These are phyloP conservation scores for Trametes sp. DNA, from an alignment of 1,284 basidiomycete species.

Conservation along the genomic window DNA sequence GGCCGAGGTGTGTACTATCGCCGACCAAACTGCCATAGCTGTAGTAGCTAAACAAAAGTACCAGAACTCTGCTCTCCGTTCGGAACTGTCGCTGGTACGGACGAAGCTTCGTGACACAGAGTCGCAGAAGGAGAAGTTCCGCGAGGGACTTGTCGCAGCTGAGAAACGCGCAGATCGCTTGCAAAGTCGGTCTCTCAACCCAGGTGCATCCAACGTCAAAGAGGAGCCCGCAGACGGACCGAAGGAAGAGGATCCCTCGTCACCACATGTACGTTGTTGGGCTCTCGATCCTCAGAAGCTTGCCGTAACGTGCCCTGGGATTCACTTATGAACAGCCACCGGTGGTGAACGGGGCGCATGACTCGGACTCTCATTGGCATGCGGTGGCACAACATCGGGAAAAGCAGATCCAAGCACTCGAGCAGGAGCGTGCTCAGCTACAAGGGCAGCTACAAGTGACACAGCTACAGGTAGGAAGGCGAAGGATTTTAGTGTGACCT, in stretches of 20 bases:
- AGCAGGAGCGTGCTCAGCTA: conserved; percentile 51
- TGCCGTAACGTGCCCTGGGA: conserved; percentile 37
- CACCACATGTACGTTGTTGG: conserved; percentile 62
- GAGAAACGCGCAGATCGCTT: conserved; percentile 80
- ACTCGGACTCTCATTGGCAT: conserved; percentile 37
- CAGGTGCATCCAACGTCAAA: conserved; percentile 49
- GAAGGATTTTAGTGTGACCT: not conserved
- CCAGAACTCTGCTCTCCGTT: conserved; percentile 65
- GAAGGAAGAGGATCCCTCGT: conserved; percentile 49
- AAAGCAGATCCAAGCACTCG: conserved; percentile 53
- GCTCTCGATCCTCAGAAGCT: conserved; percentile 47
- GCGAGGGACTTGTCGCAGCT: conserved; percentile 64
- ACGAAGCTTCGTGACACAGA: conserved; percentile 63
- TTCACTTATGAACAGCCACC: conserved; percentile 42
- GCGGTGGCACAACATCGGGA: conserved; percentile 51
- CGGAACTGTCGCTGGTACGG: conserved; percentile 67
- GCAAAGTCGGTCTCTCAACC: conserved; percentile 66
- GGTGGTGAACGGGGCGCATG: conserved; percentile 28
- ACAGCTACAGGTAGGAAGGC: conserved; percentile 54
- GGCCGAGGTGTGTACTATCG: conserved; percentile 59
- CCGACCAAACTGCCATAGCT: conserved; percentile 7
- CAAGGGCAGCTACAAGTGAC: conserved; percentile 50
- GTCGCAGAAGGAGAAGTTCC: conserved; percentile 60
- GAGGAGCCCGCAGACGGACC: conserved; percentile 59
- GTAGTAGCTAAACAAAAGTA: not conserved